phyloP scores from a whole-genome alignment of 176 grass and related monocot species.

The Thinopyrum elongatum region DNA sequence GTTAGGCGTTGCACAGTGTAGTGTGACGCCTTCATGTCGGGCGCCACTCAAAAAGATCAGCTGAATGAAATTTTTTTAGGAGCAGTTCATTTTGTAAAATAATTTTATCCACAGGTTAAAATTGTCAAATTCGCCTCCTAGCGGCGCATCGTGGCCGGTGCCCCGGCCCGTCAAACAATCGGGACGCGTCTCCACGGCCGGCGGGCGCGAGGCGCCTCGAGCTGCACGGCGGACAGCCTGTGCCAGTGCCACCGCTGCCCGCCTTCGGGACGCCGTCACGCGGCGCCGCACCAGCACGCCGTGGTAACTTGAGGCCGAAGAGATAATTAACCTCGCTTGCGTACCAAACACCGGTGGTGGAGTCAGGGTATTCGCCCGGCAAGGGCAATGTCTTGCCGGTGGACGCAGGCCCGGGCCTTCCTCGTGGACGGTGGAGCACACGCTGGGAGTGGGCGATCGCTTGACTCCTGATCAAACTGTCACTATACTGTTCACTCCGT shows the following conservation, averaged over 20 bases:
- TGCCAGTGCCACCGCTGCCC: conserved; percentile 11
- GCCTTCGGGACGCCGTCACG: background rate
- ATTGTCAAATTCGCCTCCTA: no score
- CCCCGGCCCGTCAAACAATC: conserved; percentile 19
- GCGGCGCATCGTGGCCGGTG: conserved; percentile 23
- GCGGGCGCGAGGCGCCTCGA: conserved; percentile 40
- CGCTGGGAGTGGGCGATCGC: background rate
- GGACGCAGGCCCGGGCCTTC: background rate
- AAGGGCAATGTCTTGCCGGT: background rate
- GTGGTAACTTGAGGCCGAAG: background rate
- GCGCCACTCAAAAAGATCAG: no score
- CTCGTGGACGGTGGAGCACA: background rate
- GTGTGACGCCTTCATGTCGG: no score
- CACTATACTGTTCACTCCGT: background rate
- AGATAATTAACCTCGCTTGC: conserved; percentile 2
- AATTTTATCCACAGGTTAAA: no score
- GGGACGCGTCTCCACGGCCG: conserved; percentile 33
- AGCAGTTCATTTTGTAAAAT: no score
- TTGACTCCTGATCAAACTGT: background rate
- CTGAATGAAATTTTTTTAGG: no score
- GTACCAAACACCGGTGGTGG: background rate
- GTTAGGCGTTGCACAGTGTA: no score
- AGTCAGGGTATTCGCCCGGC: background rate
- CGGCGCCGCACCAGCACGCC: background rate
- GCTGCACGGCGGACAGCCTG: conserved; percentile 26